Conservation (phyloP, 805 yeast genomes). For the Clavispora asparagi region DNA sequence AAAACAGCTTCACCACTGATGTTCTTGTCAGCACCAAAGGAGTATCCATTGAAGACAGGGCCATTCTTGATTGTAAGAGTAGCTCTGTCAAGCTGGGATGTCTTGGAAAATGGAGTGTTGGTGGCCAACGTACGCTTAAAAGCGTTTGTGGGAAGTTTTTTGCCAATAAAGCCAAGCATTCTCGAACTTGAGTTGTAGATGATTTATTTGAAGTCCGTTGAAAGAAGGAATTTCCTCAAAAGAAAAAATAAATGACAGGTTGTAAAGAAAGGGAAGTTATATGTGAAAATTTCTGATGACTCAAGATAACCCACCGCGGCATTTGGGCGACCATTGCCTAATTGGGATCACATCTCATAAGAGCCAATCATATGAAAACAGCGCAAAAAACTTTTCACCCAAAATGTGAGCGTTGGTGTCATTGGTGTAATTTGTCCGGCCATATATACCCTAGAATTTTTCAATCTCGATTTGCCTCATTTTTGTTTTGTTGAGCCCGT, state of each 20-base stretch:
- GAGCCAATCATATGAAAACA: background rate
- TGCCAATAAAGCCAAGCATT: slow-evolving; percentile 8
- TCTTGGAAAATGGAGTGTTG: slow-evolving; percentile 26
- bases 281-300: slow-evolving; percentile 5
- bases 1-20: slow-evolving; percentile 97
- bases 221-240: background rate
- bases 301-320: slow-evolving; percentile 22
- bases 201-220: background rate
- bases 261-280: background rate
- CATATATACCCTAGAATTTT: background rate
- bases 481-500: no score
- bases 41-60: slow-evolving; percentile 86
- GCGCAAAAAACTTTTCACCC: background rate
- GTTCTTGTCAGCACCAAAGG: slow-evolving; percentile 92
- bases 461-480: no score
- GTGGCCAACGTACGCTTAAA: slow-evolving; percentile 32
- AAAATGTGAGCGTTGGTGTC: no score
- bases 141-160: slow-evolving; percentile 1
- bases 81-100: slow-evolving; percentile 63
- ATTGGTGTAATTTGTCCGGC: no score
- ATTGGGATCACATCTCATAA: slow-evolving; percentile 10
- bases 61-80: slow-evolving; percentile 89
- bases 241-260: background rate
- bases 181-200: background rate
- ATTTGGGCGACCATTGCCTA: slow-evolving; percentile 15